Evolutionary conservation across 2,329 filamentous ascomycete genomes (phyloP), one percentile per base, ranked within the genome.

Genomic region (Aspergillus aculeatus): DNA sequence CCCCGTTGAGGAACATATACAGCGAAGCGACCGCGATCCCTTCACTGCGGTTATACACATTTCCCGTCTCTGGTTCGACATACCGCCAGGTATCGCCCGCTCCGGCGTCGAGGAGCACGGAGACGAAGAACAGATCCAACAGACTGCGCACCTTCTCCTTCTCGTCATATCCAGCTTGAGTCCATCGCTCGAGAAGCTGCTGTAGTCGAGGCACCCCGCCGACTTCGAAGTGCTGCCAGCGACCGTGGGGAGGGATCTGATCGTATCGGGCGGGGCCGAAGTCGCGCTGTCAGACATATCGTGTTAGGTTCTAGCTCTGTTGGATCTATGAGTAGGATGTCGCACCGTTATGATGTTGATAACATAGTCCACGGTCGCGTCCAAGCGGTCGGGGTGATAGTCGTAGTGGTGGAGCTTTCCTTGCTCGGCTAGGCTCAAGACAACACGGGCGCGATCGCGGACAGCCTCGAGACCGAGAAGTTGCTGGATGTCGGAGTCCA

Each of bases 161-260:
- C 1, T 76, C 73, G 54, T 84, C 80, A 44, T 71, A 69, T 1
- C 71, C 72, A 0, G 75, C 72, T 2, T 66, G 68, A 2, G 79
- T 71, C 83, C 83, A 84, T 48, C 75, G 68, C 24, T 77, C 67
- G 3, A 83, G 71, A 2, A 85, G 68, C 6, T 75, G 68, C 6
- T 75, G 72, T 7, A 86, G 72, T 35, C 85, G 82, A 44, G 80
- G 74, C 29, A 83, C 73, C 14, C 78, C 78, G 10, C 84, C 84
- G 44, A 86, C 80, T 14, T 86, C 82, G 64, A 87, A 87, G 71
- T 88, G 85, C 68, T 87, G 85, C 82, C 85, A 87, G 48, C 85
- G 80, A 9, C 78, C 84, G 62, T 85, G 83, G 10, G 82, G 81
- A 0, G 83, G 83, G 54, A 85, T 85, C 0, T 73, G 68, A 52